Base-by-base conservation (phyloP, 495 filamentous ascomycete species). In the Lasiosphaeriaceae sp. region DNA sequence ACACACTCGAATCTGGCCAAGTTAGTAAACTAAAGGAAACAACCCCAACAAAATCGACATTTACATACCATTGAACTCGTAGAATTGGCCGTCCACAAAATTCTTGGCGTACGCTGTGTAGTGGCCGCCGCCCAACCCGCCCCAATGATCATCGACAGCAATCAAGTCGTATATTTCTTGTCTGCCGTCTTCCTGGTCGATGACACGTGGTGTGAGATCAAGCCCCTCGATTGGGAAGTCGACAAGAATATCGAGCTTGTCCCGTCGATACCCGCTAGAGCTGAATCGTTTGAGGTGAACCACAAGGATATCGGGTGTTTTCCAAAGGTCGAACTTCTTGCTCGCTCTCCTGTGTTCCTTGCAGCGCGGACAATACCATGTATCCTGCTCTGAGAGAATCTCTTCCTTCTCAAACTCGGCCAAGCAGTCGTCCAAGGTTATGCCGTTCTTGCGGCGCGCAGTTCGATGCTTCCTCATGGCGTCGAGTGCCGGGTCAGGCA, bases 271-370 rank as follows among this genome's bases (percentile, higher is more conserved):
- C 1, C 86, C 81, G 59, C 83, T 85, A 20, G 86, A 87, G 62
- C 90, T 93, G 65, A 98, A 98, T 17, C 94, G 83, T 79, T 98
- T 98, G 5, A 98, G 80, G 65, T 74, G 94, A 54, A 97, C 84
- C 51, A 97, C 86, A 14, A 98, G 79, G 52, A 97, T 93, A 69
- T 98, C 94, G 9, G 94, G 94, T 2, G 87, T 85, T 68, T 90
- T 96, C 94, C 94, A 98, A 3, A 98, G 80, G 67, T 97, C 90
- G 29, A 98, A 91, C 64, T 92, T 95, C 80, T 97, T 98, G 74
- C 83, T 91, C 19, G 95, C 94, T 22, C 90, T 84, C 11, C 89
- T 85, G 63, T 95, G 87, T 59, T 95, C 89, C 66, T 97, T 97
- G 80, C 94, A 98, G 45, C 90, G 83, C 54, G 90, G 92, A 61